phyloP scores from a whole-genome alignment of 805 yeast species.

The Candida maesae region DNA sequence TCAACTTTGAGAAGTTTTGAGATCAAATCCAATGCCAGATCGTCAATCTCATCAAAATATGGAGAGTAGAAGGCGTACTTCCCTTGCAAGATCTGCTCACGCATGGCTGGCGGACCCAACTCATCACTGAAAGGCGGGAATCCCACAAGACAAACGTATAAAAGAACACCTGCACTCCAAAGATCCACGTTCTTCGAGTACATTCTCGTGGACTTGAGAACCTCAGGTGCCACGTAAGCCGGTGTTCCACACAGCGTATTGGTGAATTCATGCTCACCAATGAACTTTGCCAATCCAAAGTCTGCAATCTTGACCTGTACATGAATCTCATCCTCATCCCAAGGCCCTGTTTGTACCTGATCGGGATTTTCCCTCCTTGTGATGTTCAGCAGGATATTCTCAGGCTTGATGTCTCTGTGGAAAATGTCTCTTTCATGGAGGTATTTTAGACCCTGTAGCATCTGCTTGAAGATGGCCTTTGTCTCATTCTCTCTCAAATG shows the following conservation, averaged over 20 bases:
- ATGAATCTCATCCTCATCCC: constrained; percentile 52
- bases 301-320: constrained; percentile 75
- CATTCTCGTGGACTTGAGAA: constrained; percentile 45
- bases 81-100: constrained; percentile 66
- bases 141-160: constrained; percentile 78
- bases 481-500: constrained; percentile 60
- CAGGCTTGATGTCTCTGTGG: constrained; percentile 79
- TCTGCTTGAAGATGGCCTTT: constrained; percentile 57
- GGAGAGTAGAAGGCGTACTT: constrained; percentile 74
- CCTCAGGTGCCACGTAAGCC: constrained; percentile 84
- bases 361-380: constrained; percentile 36
- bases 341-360: constrained; percentile 34
- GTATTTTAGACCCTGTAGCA: constrained; percentile 59
- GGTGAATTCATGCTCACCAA: constrained; percentile 71
- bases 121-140: constrained; percentile 86
- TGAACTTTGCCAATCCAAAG: constrained; percentile 61
- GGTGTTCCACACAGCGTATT: constrained; percentile 84
- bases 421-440: constrained; percentile 68
- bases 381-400: constrained; percentile 56
- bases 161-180: constrained; percentile 79
- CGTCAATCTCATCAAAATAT: constrained; percentile 71
- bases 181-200: constrained; percentile 73
- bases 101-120: constrained; percentile 73
- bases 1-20: constrained; percentile 60
- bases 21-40: constrained; percentile 61